Percentiles rank a stretch among this genome's conserved stretches.
phyloP scores from a whole-genome alignment of 2,329 filamentous ascomycete species.

The Xylogone sp. region DNA sequence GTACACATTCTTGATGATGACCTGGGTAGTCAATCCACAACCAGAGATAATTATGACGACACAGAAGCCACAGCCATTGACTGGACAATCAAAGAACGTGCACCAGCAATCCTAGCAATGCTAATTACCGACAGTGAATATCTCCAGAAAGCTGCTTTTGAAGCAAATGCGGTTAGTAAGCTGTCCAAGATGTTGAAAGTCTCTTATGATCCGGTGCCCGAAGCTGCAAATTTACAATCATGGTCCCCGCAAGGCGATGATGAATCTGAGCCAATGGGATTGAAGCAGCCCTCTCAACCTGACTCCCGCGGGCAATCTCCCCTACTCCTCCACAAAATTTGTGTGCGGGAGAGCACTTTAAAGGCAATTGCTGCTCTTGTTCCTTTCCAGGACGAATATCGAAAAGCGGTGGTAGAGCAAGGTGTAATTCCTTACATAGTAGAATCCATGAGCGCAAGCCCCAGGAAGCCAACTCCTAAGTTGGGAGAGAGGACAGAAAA shows the following conservation, averaged over 20 bases:
- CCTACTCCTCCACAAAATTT: constrained; percentile 64
- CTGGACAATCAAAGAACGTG: constrained; percentile 61
- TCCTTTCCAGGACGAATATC: constrained; percentile 76
- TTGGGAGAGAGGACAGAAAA: constrained; percentile 33
- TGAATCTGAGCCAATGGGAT: constrained; percentile 10
- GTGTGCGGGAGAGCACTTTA: constrained; percentile 70
- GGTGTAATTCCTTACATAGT: constrained; percentile 80
- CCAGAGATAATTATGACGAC: constrained; percentile 35
- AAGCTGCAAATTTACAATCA: constrained; percentile 42
- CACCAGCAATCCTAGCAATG: constrained; percentile 72
- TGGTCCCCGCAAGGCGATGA: constrained; percentile 42
- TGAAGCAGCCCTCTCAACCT: constrained; percentile 41
- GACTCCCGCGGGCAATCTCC: constrained; percentile 60
- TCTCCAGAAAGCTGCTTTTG: constrained; percentile 78
- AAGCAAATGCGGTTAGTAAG: constrained; percentile 59
- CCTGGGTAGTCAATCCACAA: constrained; percentile 32
- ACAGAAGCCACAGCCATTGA: constrained; percentile 34
- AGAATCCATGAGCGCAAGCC: constrained; percentile 69
- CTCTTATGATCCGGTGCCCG: constrained; percentile 56
- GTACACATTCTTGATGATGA: constrained; percentile 60
- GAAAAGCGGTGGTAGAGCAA: constrained; percentile 77
- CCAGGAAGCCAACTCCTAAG: constrained; percentile 42
- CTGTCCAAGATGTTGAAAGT: constrained; percentile 62
- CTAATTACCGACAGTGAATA: constrained; percentile 74
- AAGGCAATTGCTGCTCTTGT: constrained; percentile 79